Percentiles rank a stretch among this genome's conserved stretches.
phyloP scores from a whole-genome alignment of 768 basidiomycete genomes.

The Xerocomus potaroensis region DNA sequence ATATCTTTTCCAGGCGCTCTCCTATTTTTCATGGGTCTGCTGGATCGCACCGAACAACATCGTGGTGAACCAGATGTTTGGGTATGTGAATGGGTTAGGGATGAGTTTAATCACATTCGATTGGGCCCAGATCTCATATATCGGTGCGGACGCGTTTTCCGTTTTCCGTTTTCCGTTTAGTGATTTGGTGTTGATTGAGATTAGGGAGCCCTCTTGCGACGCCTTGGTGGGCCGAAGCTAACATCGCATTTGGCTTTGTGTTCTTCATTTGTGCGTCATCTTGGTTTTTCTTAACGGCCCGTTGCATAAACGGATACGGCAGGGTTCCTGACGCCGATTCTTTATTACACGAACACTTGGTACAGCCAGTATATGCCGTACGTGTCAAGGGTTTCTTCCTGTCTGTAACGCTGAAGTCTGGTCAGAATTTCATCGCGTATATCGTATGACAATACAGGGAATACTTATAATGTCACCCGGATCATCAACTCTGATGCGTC shows the following conservation, averaged over 20 bases:
- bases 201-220: conserved; percentile 56
- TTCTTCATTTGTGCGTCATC: conserved; percentile 57
- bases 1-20: conserved; percentile 64
- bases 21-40: conserved; percentile 56
- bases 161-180: too few relatives aligned
- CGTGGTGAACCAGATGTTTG: conserved; percentile 72
- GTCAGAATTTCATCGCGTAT: conserved; percentile 53
- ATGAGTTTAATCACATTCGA: conserved; percentile 81
- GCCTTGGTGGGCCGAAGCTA: conserved; percentile 82
- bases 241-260: conserved; percentile 57
- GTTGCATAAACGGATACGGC: conserved; percentile 31
- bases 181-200: neutral
- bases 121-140: conserved; percentile 61
- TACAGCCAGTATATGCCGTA: conserved; percentile 53
- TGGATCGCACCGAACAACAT: conserved; percentile 73
- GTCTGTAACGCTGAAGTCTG: neutral
- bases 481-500: conserved; percentile 53
- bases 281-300: conserved; percentile 47
- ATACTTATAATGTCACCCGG: conserved; percentile 49
- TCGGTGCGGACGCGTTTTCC: too few relatives aligned
- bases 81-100: conserved; percentile 48
- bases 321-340: conserved; percentile 55
- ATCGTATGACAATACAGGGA: conserved; percentile 65
- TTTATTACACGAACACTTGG: conserved; percentile 71
- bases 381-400: conserved; percentile 11